Percentiles rank a stretch among this genome's conserved stretches.
Evolutionary conservation across 306 rosid genomes (phyloP).

Genomic region (Cercis canadensis): DNA sequence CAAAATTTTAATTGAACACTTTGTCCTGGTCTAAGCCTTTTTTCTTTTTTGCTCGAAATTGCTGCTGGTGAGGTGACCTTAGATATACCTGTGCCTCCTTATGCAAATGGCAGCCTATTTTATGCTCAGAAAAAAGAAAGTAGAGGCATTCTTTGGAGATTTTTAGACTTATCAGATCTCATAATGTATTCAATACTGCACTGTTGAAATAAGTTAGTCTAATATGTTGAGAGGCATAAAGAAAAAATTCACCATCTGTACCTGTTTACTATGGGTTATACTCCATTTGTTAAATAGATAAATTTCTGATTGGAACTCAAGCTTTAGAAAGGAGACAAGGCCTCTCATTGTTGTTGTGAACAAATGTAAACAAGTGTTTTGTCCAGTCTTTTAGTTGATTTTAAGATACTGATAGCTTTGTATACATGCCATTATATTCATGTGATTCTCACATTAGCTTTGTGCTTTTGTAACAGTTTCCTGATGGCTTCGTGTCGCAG

Average conservation of each 20-base stretch:
- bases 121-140: neutral
- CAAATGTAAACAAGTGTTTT: no score
- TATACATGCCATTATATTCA: neutral
- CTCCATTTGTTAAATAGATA: neutral
- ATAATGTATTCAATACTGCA: no score
- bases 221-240: neutral
- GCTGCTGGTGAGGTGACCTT: neutral
- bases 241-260: neutral
- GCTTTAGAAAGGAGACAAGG: neutral
- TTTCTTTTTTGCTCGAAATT: neutral
- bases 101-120: neutral
- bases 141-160: neutral
- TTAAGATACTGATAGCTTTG: slow-evolving; percentile 20
- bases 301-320: neutral
- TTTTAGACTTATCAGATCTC: neutral
- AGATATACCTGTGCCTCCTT: neutral
- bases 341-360: neutral
- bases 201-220: neutral
- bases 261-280: neutral
- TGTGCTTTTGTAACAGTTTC: slow-evolving; percentile 71
- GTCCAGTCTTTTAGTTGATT: neutral
- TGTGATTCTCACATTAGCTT: slow-evolving; percentile 47
- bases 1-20: no score
- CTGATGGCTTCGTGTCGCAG: slow-evolving; percentile 84
- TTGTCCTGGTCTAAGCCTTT: no score